Conservation (phyloP, 768 basidiomycete species). For the Termitomyces eurrhizus region DNA sequence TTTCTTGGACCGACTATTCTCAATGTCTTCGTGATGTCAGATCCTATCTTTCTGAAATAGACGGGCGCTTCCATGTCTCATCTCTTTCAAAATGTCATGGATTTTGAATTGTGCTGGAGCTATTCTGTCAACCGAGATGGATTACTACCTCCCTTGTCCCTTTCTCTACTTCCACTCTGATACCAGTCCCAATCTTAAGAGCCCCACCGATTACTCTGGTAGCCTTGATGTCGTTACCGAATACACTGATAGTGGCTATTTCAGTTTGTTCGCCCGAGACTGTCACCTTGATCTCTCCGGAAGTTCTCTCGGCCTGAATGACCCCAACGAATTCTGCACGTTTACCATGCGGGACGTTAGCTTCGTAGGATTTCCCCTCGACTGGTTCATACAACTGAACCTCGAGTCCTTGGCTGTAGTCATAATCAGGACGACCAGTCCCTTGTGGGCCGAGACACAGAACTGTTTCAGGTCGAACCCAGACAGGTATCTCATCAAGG, state of each 20-base stretch:
- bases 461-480: conserved; percentile 56
- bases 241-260: conserved; percentile 15
- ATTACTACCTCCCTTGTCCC: conserved; percentile 15
- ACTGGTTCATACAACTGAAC: conserved; percentile 50
- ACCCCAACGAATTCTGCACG: conserved; percentile 37
- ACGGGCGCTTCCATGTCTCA: neutral
- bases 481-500: conserved; percentile 62
- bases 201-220: conserved; percentile 14
- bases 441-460: conserved; percentile 54
- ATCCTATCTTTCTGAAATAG: neutral
- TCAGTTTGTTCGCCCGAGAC: conserved; percentile 17
- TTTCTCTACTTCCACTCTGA: conserved; percentile 16
- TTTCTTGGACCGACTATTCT: neutral
- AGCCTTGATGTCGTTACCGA: conserved; percentile 9
- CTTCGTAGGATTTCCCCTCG: conserved; percentile 34
- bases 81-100: neutral
- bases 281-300: conserved; percentile 26
- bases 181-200: conserved; percentile 5
- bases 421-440: conserved; percentile 56
- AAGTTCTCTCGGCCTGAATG: conserved; percentile 31
- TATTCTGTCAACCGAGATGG: conserved; percentile 8
- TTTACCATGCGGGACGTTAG: conserved; percentile 41
- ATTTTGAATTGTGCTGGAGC: neutral
- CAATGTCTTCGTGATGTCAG: neutral
- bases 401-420: conserved; percentile 44